A percentile compares a stretch with the other conserved stretches of the same genome.
Conservation (phyloP, 148 eudicot species). For the Fagopyrum tataricum region DNA sequence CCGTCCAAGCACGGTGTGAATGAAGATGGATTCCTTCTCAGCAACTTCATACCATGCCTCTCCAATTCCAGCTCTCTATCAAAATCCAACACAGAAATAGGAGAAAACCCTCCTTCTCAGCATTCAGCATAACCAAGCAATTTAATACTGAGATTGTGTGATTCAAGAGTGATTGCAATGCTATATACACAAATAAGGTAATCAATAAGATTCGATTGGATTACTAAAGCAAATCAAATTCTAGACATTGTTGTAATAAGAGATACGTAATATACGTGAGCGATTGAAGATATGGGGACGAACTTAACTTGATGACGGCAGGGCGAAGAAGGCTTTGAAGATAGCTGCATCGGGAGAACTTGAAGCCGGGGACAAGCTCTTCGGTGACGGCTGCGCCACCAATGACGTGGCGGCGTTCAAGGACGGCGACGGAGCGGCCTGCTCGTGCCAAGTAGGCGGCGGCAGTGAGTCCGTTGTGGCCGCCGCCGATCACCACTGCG, state of each 20-base stretch:
- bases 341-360: conserved; percentile 94
- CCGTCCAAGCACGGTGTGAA: conserved; percentile 91
- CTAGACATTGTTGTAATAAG: too few relatives aligned
- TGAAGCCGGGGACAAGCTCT: conserved; percentile 84
- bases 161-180: too few relatives aligned
- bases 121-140: not conserved
- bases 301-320: conserved; percentile 63
- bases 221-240: too few relatives aligned
- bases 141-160: too few relatives aligned
- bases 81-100: not conserved
- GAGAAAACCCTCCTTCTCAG: not conserved
- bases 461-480: conserved; percentile 93
- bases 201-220: too few relatives aligned
- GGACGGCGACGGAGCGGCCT: conserved; percentile 93
- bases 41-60: conserved; percentile 79
- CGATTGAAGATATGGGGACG: not conserved
- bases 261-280: too few relatives aligned
- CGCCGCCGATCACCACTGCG: conserved; percentile 83
- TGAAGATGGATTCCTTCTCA: conserved; percentile 75
- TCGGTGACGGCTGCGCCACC: conserved; percentile 98
- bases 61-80: conserved; percentile 68
- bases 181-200: too few relatives aligned
- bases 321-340: conserved; percentile 98
- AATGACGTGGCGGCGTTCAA: conserved; percentile 81
- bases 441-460: conserved; percentile 88